These are phyloP conservation scores for Beta vulgaris DNA, from an alignment of 148 eudicot species.

Conservation along the genomic window DNA sequence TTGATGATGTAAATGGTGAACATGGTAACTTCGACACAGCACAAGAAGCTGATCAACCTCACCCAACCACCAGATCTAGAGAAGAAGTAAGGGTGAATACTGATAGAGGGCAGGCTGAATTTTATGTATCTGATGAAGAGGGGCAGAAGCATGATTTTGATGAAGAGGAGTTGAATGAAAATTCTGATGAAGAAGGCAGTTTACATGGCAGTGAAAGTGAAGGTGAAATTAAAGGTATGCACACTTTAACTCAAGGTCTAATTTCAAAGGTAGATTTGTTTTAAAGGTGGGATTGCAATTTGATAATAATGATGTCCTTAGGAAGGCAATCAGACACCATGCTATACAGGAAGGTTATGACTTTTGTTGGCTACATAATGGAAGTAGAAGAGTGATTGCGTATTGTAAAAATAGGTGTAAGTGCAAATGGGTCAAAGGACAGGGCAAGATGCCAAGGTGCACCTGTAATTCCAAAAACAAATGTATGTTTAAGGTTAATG, in stretches of 20 bases:
- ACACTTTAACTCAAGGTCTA: neutral
- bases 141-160: neutral
- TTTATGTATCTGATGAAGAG: neutral
- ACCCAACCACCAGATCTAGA: neutral
- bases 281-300: neutral
- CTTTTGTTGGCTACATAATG: neutral
- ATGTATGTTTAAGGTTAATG: neutral
- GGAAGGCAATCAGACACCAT: too few species aligned
- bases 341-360: neutral
- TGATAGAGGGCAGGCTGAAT: neutral
- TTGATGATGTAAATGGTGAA: neutral
- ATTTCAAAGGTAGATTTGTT: neutral
- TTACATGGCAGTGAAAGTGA: neutral
- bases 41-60: neutral
- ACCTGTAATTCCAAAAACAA: neutral
- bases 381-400: neutral
- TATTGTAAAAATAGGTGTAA: constrained; percentile 2
- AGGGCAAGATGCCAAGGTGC: neutral
- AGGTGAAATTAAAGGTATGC: neutral
- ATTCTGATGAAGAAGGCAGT: neutral
- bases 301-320: neutral
- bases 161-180: neutral
- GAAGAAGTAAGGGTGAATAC: neutral
- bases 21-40: neutral
- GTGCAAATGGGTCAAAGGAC: neutral